These are phyloP conservation scores for Tritrichomonas musculus DNA, from an alignment of 208 protist species.

Conservation along the genomic window DNA sequence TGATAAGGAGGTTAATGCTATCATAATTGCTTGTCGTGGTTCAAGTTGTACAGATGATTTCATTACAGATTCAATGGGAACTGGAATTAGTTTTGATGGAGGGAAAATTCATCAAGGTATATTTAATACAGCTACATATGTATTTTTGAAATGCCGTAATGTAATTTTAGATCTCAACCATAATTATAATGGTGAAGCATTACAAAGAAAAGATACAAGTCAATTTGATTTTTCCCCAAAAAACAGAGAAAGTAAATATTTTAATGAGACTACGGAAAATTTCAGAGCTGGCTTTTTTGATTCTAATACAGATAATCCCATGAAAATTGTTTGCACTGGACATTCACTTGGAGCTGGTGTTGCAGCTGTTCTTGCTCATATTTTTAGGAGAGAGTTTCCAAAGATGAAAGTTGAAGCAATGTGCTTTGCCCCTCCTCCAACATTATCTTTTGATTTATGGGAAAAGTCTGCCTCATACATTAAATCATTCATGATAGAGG, in stretches of 20 bases:
- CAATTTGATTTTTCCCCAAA: no score
- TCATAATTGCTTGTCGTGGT: neutral
- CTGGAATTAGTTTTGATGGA: neutral
- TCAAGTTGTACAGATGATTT: neutral
- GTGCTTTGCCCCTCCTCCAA: neutral
- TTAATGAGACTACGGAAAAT: no score
- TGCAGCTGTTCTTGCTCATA: neutral
- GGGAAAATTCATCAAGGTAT: neutral
- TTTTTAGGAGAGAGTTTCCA: neutral
- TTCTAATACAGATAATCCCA: neutral
- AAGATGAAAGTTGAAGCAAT: neutral
- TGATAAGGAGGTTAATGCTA: no score
- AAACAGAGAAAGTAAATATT: no score
- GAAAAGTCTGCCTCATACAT: neutral
- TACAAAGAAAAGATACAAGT: no score
- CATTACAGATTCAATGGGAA: neutral
- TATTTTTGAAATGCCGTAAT: neutral
- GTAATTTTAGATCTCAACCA: neutral
- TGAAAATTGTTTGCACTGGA: neutral
- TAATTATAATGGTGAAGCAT: no score
- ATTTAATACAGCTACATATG: neutral
- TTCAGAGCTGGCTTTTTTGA: no score
- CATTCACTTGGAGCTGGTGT: neutral
- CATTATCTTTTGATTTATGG: neutral
- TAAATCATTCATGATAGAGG: neutral